Conservation (phyloP, 768 basidiomycete genomes). For the Kondoa malvinella region DNA sequence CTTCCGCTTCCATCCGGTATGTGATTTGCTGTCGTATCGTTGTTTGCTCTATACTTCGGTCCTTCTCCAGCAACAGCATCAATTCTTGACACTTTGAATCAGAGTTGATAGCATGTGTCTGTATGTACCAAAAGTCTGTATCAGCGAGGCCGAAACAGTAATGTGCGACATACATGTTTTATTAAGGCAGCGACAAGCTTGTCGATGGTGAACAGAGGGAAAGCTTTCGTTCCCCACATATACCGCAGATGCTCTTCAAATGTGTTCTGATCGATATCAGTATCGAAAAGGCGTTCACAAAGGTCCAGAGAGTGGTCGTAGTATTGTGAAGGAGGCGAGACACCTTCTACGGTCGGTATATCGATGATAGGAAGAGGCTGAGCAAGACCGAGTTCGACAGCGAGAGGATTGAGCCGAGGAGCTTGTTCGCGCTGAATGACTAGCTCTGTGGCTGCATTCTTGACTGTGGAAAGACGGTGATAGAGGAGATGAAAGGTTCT, state of each 20-base stretch:
- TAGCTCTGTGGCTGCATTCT: slow-evolving; percentile 56
- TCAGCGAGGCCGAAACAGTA: slow-evolving; percentile 42
- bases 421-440: slow-evolving; percentile 37
- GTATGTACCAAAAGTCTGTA: slow-evolving; percentile 47
- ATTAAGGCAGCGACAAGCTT: slow-evolving; percentile 77
- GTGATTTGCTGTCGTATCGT: slow-evolving; percentile 35
- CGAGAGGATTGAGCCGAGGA: slow-evolving; percentile 26
- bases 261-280: slow-evolving; percentile 67
- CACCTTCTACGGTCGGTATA: slow-evolving; percentile 10
- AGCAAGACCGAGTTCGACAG: slow-evolving; percentile 41
- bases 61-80: slow-evolving; percentile 24
- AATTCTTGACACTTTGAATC: slow-evolving; percentile 76
- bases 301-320: slow-evolving; percentile 79
- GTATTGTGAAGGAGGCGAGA: slow-evolving; percentile 45
- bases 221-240: slow-evolving; percentile 85
- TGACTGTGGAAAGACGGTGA: slow-evolving; percentile 70
- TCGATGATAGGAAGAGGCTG: slow-evolving; percentile 47
- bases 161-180: slow-evolving; percentile 57
- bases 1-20: slow-evolving; percentile 36
- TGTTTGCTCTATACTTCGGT: slow-evolving; percentile 23
- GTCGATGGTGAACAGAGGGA: slow-evolving; percentile 82
- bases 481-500: slow-evolving; percentile 81
- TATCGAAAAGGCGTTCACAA: slow-evolving; percentile 83
- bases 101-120: slow-evolving; percentile 73
- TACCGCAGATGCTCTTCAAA: slow-evolving; percentile 95